Conservation (phyloP, 768 basidiomycete species). For the Lentinula lateritia region DNA sequence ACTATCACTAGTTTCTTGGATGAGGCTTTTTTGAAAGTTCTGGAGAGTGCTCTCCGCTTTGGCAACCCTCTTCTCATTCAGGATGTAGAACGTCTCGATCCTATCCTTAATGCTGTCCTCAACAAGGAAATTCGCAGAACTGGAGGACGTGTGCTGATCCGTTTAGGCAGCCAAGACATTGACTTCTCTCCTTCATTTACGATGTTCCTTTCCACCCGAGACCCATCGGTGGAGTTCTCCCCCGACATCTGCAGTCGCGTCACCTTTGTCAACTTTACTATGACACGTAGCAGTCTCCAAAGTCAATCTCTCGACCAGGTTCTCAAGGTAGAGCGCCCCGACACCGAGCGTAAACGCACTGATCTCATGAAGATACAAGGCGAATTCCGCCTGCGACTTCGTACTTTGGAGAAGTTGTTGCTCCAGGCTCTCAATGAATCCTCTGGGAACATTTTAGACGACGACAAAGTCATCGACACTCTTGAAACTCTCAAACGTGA, state of each 20-base stretch:
- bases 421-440: constrained; percentile 96
- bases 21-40: constrained; percentile 96
- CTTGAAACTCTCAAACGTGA: constrained; percentile 94
- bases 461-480: constrained; percentile 97
- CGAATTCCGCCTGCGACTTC: constrained; percentile 89
- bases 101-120: constrained; percentile 93
- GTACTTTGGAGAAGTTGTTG: constrained; percentile 88
- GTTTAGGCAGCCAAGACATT: constrained; percentile 95
- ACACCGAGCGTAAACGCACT: constrained; percentile 91
- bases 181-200: constrained; percentile 99
- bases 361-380: constrained; percentile 98
- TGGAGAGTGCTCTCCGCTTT: constrained; percentile 98
- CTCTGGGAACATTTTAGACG: constrained; percentile 93
- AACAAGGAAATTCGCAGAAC: constrained; percentile 96
- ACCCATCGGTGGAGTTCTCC: constrained; percentile 96
- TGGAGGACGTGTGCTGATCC: constrained; percentile 95
- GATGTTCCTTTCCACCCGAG: constrained; percentile 97
- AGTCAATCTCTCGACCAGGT: constrained; percentile 98
- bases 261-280: constrained; percentile 94
- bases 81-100: constrained; percentile 96
- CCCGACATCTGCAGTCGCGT: constrained; percentile 98
- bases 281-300: constrained; percentile 97
- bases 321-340: constrained; percentile 93
- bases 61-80: constrained; percentile 97
- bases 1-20: constrained; percentile 98